Conservation (phyloP, 306 rosid species). For the Argentina anserina region DNA sequence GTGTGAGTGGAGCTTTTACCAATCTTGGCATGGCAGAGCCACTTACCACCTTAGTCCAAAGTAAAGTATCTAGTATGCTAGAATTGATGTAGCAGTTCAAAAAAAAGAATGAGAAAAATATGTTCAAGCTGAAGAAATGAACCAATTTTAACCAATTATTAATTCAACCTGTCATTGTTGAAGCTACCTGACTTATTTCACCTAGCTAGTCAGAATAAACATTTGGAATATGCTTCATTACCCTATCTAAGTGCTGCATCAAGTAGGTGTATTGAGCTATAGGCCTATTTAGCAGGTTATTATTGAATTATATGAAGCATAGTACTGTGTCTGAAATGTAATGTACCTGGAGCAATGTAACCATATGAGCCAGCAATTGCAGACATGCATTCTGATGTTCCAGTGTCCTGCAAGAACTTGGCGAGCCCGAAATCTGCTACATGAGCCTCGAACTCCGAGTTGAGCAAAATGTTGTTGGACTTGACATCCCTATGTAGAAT, state of each 20-base stretch:
- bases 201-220: neutral
- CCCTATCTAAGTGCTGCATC: conserved; percentile 7
- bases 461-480: conserved; percentile 77
- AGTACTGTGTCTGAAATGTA: neutral
- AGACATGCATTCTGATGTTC: conserved; percentile 91
- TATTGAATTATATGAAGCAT: neutral
- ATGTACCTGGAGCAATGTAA: conserved; percentile 92
- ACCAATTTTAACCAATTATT: conserved; percentile 15
- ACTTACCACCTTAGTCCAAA: conserved; percentile 29
- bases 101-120: neutral
- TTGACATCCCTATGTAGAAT: conserved; percentile 86
- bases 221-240: conserved; percentile 8
- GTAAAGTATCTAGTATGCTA: conserved; percentile 1
- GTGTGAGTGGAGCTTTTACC: conserved; percentile 49
- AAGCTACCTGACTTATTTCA: neutral
- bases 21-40: conserved; percentile 39
- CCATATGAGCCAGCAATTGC: conserved; percentile 96
- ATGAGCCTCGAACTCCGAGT: conserved; percentile 85
- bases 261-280: neutral
- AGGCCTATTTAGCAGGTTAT: neutral
- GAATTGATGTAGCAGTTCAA: conserved; percentile 3
- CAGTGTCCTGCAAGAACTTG: conserved; percentile 79
- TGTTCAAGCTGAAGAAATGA: conserved; percentile 9
- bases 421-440: conserved; percentile 96
- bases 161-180: conserved; percentile 11